Conservation (phyloP, 345 rosid species). For the Camelina hispida region DNA sequence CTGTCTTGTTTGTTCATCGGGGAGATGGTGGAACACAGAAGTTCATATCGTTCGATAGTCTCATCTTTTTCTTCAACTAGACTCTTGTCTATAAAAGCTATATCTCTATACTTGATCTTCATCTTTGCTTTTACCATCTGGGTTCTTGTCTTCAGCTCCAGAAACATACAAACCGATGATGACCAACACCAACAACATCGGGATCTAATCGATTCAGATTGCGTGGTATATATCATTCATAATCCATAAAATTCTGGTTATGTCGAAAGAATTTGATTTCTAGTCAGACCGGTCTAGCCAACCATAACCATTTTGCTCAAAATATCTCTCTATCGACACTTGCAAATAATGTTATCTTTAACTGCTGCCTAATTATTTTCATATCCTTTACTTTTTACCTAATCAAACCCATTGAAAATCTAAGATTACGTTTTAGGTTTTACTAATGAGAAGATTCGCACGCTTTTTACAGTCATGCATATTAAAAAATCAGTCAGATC, state of each 20-base stretch:
- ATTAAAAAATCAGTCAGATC: slow-evolving; percentile 1
- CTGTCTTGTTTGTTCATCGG: slow-evolving; percentile 21
- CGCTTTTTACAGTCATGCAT: neutral
- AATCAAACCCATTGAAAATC: neutral
- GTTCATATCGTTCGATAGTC: slow-evolving; percentile 33
- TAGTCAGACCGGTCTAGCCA: slow-evolving; percentile 7
- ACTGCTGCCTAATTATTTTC: neutral
- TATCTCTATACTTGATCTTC: slow-evolving; percentile 41
- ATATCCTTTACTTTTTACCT: slow-evolving; percentile 25
- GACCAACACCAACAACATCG: slow-evolving; percentile 23
- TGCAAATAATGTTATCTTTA: neutral
- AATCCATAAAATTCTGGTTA: neutral
- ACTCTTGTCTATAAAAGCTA: slow-evolving; percentile 40
- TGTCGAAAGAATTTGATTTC: neutral
- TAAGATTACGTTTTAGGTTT: slow-evolving; percentile 12
- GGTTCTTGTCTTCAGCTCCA: slow-evolving; percentile 46
- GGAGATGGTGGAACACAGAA: slow-evolving; percentile 44
- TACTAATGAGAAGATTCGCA: neutral
- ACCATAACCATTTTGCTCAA: neutral
- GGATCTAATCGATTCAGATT: neutral
- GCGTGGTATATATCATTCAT: neutral
- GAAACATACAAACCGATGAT: slow-evolving; percentile 49
- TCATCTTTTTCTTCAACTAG: slow-evolving; percentile 38
- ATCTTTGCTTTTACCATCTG: slow-evolving; percentile 42
- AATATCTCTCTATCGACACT: neutral